Base-by-base conservation (phyloP, 1,284 basidiomycete genomes). In the Grifola frondosa region DNA sequence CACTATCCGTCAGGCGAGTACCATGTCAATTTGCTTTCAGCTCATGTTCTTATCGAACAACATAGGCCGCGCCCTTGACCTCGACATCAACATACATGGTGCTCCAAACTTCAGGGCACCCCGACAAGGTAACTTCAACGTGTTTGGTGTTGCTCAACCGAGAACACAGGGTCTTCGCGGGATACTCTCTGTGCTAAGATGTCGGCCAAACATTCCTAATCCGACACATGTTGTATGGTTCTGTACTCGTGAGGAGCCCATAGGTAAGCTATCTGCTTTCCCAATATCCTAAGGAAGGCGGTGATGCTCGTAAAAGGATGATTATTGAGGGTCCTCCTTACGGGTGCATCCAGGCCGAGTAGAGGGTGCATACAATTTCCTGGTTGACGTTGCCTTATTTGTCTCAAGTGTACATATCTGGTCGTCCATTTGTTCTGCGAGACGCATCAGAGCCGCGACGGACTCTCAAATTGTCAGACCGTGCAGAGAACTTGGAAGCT, bases 81-180 rank as follows among this genome's bases (percentile, higher is more conserved):
- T 97, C n/a, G 91, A 94, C 58, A 76, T 97, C 29, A 92, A 90
- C 49, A 78, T 99, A 4, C 86, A 90, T 61, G 97, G 97, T 26
- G 96, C 96, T 16, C 95, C 96, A 3, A 97, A 98, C 68, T 98
- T 99, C 62, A 78, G 97, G 48, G 84, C 89, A 35, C 86, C 87
- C 17, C 73, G 81, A 42, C 77, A 82, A 36, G 84, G 81, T 30
- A 79, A 80, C 50, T 74, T 96, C 36, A 93, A 94, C 52, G 91
- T 97, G 2, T 97, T 88, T 62, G 95, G 93, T 15, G 88, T 87
- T 6, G 97, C 97, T 2, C 97, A 99, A 63, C 97, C 97, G 11
- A 92, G 95, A 4, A 84, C 92, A 0, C 87, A 94, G 50, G 97
- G 97, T 15, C 74, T 99, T 12, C 80, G 92, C 46, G 94, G 93